phyloP scores from a whole-genome alignment of 768 basidiomycete species.

The Lepiota venenata region DNA sequence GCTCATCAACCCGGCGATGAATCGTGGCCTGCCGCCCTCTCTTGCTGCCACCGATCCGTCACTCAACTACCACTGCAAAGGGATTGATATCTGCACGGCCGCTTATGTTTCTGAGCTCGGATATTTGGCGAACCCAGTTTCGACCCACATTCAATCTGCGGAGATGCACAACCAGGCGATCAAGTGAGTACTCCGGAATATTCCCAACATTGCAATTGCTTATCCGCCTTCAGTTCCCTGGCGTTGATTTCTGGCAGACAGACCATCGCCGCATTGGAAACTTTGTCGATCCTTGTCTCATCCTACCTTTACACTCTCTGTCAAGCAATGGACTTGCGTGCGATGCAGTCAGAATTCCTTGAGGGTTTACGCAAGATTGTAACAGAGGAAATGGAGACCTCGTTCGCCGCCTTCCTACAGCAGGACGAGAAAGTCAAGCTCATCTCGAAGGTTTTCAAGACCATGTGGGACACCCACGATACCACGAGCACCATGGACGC shows the following conservation, averaged over 20 bases:
- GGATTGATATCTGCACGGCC: slow-evolving; percentile 80
- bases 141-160: slow-evolving; percentile 80
- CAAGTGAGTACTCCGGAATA: slow-evolving; percentile 51
- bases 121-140: slow-evolving; percentile 79
- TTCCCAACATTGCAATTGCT: slow-evolving; percentile 13
- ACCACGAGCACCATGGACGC: slow-evolving; percentile 72
- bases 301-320: slow-evolving; percentile 72
- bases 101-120: slow-evolving; percentile 83
- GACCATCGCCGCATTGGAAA: slow-evolving; percentile 74
- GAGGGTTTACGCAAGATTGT: slow-evolving; percentile 45
- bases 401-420: slow-evolving; percentile 41
- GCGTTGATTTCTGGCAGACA: slow-evolving; percentile 82
- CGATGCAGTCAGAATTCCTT: slow-evolving; percentile 65
- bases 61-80: slow-evolving; percentile 81
- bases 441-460: slow-evolving; percentile 32
- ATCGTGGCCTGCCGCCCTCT: slow-evolving; percentile 79
- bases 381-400: slow-evolving; percentile 41
- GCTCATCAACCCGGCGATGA: slow-evolving; percentile 72
- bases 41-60: slow-evolving; percentile 79
- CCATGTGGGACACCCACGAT: slow-evolving; percentile 55
- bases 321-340: slow-evolving; percentile 83
- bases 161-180: slow-evolving; percentile 94
- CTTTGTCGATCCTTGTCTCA: slow-evolving; percentile 69
- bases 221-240: slow-evolving; percentile 52
- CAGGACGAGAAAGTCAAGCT: slow-evolving; percentile 28